Evolutionary conservation across 306 rosid species (phyloP).

Genomic region (Gillenia trifoliata): DNA sequence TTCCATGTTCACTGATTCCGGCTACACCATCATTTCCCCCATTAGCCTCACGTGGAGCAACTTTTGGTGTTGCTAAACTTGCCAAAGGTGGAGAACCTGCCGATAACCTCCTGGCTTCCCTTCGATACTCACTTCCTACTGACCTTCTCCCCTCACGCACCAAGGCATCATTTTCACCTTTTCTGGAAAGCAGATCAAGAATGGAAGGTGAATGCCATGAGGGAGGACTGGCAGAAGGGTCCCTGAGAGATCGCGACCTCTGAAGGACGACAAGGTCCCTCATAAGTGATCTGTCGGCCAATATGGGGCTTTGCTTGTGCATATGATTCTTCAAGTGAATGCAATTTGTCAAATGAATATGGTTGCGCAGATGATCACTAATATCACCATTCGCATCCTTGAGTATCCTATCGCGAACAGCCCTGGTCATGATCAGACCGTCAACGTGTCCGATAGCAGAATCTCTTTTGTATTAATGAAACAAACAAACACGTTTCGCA

Average conservation of each 20-base stretch:
- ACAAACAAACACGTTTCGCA: conserved; percentile 36
- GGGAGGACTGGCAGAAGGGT: conserved; percentile 97
- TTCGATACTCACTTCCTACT: conserved; percentile 55
- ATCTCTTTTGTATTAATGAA: conserved; percentile 45
- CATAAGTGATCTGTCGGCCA: conserved; percentile 84
- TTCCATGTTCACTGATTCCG: conserved; percentile 49
- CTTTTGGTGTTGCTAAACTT: conserved; percentile 58
- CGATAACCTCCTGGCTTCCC: conserved; percentile 58
- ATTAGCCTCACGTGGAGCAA: conserved; percentile 59
- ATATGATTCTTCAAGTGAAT: conserved; percentile 98
- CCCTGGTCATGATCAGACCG: conserved; percentile 89
- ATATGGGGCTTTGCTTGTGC: conserved; percentile 94
- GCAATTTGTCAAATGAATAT: conserved; percentile 94
- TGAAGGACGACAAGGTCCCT: conserved; percentile 91
- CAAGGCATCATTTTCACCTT: conserved; percentile 50
- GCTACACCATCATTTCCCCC: conserved; percentile 40
- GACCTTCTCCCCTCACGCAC: conserved; percentile 77
- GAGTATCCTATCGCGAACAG: conserved; percentile 79
- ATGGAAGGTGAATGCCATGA: conserved; percentile 90
- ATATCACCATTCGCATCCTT: conserved; percentile 98
- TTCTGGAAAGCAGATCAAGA: conserved; percentile 63
- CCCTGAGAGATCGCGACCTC: conserved; percentile 85
- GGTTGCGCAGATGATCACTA: conserved; percentile 93
- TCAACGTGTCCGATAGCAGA: conserved; percentile 33
- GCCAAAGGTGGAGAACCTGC: conserved; percentile 68